phyloP scores from a whole-genome alignment of 805 yeast species.

The Cyberlindnera samutprakarnensis region DNA sequence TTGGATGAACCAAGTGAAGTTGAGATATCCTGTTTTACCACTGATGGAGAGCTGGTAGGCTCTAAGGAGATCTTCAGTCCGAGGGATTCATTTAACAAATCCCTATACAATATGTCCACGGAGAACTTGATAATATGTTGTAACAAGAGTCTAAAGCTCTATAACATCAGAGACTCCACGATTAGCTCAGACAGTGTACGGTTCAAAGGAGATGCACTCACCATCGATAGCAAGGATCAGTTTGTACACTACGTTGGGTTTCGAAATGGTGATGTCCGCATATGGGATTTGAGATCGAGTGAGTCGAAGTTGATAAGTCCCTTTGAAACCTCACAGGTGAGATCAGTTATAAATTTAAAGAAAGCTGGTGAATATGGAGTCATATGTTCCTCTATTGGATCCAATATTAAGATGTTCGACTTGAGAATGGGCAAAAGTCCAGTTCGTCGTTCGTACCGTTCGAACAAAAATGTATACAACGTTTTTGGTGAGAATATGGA shows the following conservation, averaged over 20 bases:
- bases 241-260: constrained; percentile 9
- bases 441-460: background rate
- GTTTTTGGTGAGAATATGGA: constrained; percentile 9
- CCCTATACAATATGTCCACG: constrained; percentile 1
- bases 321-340: too few species aligned
- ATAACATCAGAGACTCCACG: background rate
- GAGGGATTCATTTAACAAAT: constrained; percentile 9
- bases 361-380: constrained; percentile 1
- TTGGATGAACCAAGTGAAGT: constrained; percentile 17
- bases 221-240: constrained; percentile 7
- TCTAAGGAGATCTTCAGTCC: constrained; percentile 1
- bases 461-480: constrained; percentile 8
- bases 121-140: constrained; percentile 5
- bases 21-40: constrained; percentile 2
- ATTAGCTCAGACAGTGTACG: background rate
- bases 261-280: constrained; percentile 12
- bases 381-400: constrained; percentile 9
- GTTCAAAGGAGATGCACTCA: constrained; percentile 13
- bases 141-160: constrained; percentile 1
- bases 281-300: constrained; percentile 13
- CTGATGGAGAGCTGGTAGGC: constrained; percentile 3
- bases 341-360: constrained; percentile 9
- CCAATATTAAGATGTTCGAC: constrained; percentile 7
- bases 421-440: constrained; percentile 2
- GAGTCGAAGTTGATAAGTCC: background rate